phyloP scores from a whole-genome alignment of 192 early-diverging fungal genomes.

The Chytriomyces sp. region DNA sequence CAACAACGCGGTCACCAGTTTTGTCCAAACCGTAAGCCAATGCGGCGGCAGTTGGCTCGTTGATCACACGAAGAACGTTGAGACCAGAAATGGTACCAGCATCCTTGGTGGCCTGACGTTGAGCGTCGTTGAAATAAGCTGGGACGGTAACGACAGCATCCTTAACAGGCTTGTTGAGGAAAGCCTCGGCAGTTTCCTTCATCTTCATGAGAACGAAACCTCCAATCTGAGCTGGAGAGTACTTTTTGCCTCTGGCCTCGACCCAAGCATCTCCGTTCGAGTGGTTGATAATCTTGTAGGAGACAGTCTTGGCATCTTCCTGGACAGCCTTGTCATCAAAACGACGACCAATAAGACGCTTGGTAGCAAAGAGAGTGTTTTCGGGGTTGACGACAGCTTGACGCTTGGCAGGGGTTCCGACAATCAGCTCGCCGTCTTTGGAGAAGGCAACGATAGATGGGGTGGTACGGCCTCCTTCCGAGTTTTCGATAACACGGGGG shows the following conservation, averaged over 20 bases:
- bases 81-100: slow-evolving; percentile 90
- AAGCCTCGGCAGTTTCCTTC: slow-evolving; percentile 91
- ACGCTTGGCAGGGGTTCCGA: slow-evolving; percentile 95
- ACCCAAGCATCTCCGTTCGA: slow-evolving; percentile 99
- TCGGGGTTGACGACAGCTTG: slow-evolving; percentile 99
- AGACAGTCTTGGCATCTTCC: slow-evolving; percentile 84
- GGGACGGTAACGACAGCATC: slow-evolving; percentile 96
- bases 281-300: slow-evolving; percentile 95
- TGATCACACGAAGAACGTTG: slow-evolving; percentile 91
- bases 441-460: slow-evolving; percentile 96
- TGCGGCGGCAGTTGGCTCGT: slow-evolving; percentile 95
- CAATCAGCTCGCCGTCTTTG: slow-evolving; percentile 95
- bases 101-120: slow-evolving; percentile 96
- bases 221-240: slow-evolving; percentile 95
- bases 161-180: slow-evolving; percentile 79
- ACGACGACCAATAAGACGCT: slow-evolving; percentile 95
- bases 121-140: slow-evolving; percentile 98
- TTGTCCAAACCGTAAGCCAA: slow-evolving; percentile 89
- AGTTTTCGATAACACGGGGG: slow-evolving; percentile 96
- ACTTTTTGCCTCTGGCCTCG: slow-evolving; percentile 90
- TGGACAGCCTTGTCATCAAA: slow-evolving; percentile 89
- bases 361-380: slow-evolving; percentile 97
- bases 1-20: slow-evolving; percentile 83
- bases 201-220: slow-evolving; percentile 98
- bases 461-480: slow-evolving; percentile 94